Evolutionary conservation across 23 red algal genomes (phyloP), one percentile per base, ranked within the genome.

Genomic region (Cyanidiococcus yangmingshanensis): DNA sequence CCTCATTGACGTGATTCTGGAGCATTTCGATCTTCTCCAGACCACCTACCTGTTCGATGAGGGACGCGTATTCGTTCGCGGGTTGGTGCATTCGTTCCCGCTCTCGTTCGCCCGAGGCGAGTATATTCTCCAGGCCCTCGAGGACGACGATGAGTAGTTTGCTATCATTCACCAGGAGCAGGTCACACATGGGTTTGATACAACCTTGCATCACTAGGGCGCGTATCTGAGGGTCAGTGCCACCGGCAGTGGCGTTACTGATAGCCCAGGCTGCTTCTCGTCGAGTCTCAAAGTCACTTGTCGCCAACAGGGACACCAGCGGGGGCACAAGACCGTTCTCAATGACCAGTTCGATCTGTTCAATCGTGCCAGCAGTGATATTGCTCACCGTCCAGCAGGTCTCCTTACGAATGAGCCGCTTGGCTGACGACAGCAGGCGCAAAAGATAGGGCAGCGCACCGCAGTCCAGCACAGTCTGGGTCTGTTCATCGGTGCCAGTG

Each of bases 191-290:
- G 21, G 93, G 88, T 76, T 83, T 77, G n/a, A 97, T 85, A 75
- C 80, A 84, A 7, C 93, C 93, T 26, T 89, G 82, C 18, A 32
- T 30, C 30, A 97, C 93, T 27, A 97, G 85, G 27, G 75, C 82
- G 40, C 76, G 77, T 39, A 97, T 89, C 59, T 97, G 93, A 26
- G 67, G 40, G 2, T 74, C 58, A 29, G 79, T 89, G 0, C 93
- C 93, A 40, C 86, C 93, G 12, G 88, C 90, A 0, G 93, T 91
- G 68, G 93, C 93, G 76, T 97, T 97, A 2, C 81, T 86, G n/a
- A 97, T 82, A 25, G 89, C 93, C 93, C 93, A 97, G 7, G 88
- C 85, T n/a, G 86, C 84, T 77, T 97, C 93, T 39, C 90, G 90
- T 68, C 90, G 90, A 25, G 90, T 82, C 31, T 97, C 93, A 77